phyloP scores from a whole-genome alignment of 148 eudicot genomes.

The Chenopodium suecicum region DNA sequence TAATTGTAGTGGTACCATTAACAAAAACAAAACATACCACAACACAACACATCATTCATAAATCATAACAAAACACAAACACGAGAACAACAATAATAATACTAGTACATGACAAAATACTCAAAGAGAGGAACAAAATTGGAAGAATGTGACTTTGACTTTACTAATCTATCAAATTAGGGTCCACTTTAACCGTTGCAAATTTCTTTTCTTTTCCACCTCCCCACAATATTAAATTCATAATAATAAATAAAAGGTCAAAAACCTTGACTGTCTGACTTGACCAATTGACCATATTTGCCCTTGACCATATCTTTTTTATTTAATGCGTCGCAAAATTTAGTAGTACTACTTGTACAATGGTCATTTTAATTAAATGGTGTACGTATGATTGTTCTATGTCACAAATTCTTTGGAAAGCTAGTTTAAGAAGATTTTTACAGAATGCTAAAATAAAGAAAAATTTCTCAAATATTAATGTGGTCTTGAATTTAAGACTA shows the following conservation, averaged over 20 bases:
- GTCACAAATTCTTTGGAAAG: neutral
- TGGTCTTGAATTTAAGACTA: no score
- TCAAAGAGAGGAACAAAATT: neutral
- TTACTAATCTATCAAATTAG: neutral
- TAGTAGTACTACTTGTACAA: neutral
- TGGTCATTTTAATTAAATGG: neutral
- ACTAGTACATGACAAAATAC: constrained; percentile 4
- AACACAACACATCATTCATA: neutral
- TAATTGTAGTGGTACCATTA: neutral
- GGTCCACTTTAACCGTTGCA: constrained; percentile 5
- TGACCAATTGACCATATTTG: neutral
- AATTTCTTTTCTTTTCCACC: neutral
- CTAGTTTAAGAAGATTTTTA: no score
- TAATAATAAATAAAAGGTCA: neutral
- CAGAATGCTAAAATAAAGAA: no score
- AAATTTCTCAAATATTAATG: no score
- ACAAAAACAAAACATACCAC: neutral
- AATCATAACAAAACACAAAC: neutral
- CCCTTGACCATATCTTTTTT: neutral
- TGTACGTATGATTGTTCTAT: neutral
- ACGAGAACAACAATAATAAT: neutral
- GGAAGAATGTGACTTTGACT: constrained; percentile 1
- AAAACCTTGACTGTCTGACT: constrained; percentile 7
- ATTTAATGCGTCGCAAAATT: neutral
- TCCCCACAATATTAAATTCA: neutral